A percentile compares a stretch with the other conserved stretches of the same genome.
These are phyloP conservation scores for Phytophthora fragariaefolia DNA, from an alignment of 352 stramenopile species.

Conservation along the genomic window DNA sequence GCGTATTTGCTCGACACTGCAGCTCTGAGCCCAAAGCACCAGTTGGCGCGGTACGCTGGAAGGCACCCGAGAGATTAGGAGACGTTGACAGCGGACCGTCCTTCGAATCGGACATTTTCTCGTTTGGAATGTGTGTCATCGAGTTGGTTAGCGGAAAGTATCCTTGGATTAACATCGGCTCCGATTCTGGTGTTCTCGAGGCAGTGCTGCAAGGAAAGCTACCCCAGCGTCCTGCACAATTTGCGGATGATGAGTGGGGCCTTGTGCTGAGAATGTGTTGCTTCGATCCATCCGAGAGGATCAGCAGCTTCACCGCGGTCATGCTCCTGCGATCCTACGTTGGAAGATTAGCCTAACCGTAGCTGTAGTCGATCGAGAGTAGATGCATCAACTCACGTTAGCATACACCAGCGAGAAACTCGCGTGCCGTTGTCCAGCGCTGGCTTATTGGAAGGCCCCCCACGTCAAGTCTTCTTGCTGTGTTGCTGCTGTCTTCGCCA, in stretches of 20 bases:
- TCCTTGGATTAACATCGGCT: slow-evolving; percentile 4
- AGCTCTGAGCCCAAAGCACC: background rate
- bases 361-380: too few relatives aligned
- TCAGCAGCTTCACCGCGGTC: background rate
- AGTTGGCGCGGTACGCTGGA: slow-evolving; percentile 5
- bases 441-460: slow-evolving; percentile 34
- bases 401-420: too few relatives aligned
- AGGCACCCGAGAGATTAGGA: slow-evolving; percentile 3
- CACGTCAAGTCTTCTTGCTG: slow-evolving; percentile 32
- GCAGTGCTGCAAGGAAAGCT: slow-evolving; percentile 7
- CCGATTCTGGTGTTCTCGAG: background rate
- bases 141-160: slow-evolving; percentile 6
- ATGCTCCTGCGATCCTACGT: background rate
- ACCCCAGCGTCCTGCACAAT: slow-evolving; percentile 4
- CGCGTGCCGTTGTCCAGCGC: too few relatives aligned
- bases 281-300: background rate
- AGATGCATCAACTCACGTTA: background rate
- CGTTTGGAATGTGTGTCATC: slow-evolving; percentile 20
- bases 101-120: slow-evolving; percentile 15
- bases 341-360: background rate
- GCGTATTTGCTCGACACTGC: background rate
- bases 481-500: background rate
- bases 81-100: slow-evolving; percentile 4
- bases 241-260: slow-evolving; percentile 7
- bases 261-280: slow-evolving; percentile 9